Percentiles rank a stretch among this genome's conserved stretches.
phyloP scores from a whole-genome alignment of 176 grass and related monocot genomes.

The Cymbopogon citratus region DNA sequence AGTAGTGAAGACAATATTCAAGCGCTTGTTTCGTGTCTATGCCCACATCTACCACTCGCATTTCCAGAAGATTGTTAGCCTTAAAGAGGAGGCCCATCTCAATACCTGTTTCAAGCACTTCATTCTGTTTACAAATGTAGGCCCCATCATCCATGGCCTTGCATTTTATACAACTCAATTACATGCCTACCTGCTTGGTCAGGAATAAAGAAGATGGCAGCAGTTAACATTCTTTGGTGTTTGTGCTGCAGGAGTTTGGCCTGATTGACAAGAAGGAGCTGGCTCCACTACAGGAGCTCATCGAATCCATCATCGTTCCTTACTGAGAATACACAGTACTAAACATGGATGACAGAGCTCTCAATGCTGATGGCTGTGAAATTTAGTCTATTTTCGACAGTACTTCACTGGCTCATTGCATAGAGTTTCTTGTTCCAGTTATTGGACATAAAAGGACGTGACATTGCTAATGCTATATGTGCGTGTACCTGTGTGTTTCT shows the following conservation, averaged over 20 bases:
- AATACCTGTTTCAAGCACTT: no score
- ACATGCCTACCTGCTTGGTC: not conserved
- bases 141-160: not conserved
- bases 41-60: no score
- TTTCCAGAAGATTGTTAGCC: no score
- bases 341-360: not conserved
- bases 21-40: no score
- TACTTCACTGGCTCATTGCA: not conserved
- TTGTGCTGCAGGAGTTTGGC: conserved; percentile 64
- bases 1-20: conserved; percentile 80
- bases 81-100: no score
- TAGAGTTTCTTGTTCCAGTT: no score
- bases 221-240: not conserved
- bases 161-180: not conserved
- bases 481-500: no score
- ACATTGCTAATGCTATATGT: no score
- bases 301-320: conserved; percentile 92
- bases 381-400: not conserved
- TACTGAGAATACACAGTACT: conserved; percentile 38
- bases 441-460: no score
- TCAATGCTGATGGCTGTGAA: conserved; percentile 15
- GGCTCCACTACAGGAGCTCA: conserved; percentile 89
- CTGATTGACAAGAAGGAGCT: conserved; percentile 95
- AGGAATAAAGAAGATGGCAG: not conserved
- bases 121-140: no score